Base-by-base conservation (phyloP, 2,329 filamentous ascomycete genomes). In the Coniochaeta pulveracea region DNA sequence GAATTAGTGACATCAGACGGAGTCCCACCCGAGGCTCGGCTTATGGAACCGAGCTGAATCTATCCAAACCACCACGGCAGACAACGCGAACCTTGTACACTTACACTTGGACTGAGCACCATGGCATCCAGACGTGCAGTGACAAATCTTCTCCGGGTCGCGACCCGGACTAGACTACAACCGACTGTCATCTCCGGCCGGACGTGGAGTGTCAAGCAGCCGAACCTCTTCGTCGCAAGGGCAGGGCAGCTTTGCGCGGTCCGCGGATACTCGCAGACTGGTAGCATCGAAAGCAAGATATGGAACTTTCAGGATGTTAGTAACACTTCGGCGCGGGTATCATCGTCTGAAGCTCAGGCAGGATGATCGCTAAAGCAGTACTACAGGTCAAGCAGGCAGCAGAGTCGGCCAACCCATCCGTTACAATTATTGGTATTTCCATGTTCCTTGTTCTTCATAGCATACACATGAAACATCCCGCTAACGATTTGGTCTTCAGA, bases 261-360 rank as follows among this genome's bases (percentile, higher is more conserved):
- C 15, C 37, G 50, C 8, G 43, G 45, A 22, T 58, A 53, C 40
- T 57, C 53, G 5, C 42, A 47, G 36, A 32, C 38, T 18, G 34
- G n/a, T n/a, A n/a, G 28, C 10, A 22, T 39, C 16, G 34, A 46
- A 40, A 59, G 46, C 44, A 67, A 58, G 44, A 47, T 60, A 8
- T 74, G 66, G 57, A 50, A 43, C 6, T 74, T 72, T 46, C 56
- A 63, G 36, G 63, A 58, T 17, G 59, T 61, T 3, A n/a, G n/a
- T n/a, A n/a, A n/a, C n/a, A n/a, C 19, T 8, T 15, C 16, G n/a
- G 9, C n/a, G 22, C 11, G n/a, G n/a, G 7, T 12, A 26, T 11
- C 32, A 71, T 54, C 44, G 72, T 12, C 51, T 61, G 49, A 47
- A 54, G n/a, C 47, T 60, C 18, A 48, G 49, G 5, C 34, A 47